A percentile compares a stretch with the other conserved stretches of the same genome.
These are phyloP conservation scores for Hypoxylon sp. DNA, from an alignment of 2,329 filamentous ascomycete genomes.

Conservation along the genomic window DNA sequence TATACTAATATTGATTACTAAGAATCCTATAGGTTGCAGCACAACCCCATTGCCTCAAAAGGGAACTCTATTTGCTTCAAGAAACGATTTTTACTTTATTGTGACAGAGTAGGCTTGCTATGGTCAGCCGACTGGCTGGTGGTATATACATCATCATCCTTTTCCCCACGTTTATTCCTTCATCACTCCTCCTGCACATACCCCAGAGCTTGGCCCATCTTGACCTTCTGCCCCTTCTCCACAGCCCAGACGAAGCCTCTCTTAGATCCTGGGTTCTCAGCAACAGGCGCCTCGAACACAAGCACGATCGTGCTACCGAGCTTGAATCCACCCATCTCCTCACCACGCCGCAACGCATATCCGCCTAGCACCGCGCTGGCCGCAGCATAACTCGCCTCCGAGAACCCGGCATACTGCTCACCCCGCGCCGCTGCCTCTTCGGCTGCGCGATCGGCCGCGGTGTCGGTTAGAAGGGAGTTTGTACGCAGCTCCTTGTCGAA, in stretches of 20 bases:
- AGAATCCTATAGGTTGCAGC: background rate
- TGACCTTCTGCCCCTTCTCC: constrained; percentile 87
- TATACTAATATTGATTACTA: background rate
- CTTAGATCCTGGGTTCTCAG: constrained; percentile 70
- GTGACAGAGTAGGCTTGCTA: background rate
- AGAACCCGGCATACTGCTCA: constrained; percentile 89
- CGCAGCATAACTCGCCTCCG: constrained; percentile 88
- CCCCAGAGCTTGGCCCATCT: constrained; percentile 89
- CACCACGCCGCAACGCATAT: constrained; percentile 85
- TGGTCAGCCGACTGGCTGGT: background rate
- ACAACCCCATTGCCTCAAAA: background rate
- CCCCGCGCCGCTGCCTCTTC: constrained; percentile 81
- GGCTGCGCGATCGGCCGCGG: constrained; percentile 87
- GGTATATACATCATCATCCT: constrained; percentile 7
- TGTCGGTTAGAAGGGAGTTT: constrained; percentile 93
- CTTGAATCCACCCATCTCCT: constrained; percentile 99
- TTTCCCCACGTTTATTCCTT: background rate
- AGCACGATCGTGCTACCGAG: constrained; percentile 94
- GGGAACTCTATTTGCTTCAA: background rate
- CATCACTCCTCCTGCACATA: constrained; percentile 69
- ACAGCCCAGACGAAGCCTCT: constrained; percentile 89
- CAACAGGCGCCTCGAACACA: constrained; percentile 92
- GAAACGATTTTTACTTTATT: constrained; percentile 1
- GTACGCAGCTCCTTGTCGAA: constrained; percentile 95
- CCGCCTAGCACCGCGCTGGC: constrained; percentile 85